phyloP scores from a whole-genome alignment of 176 grass and related monocot species.

The Eleusine indica region DNA sequence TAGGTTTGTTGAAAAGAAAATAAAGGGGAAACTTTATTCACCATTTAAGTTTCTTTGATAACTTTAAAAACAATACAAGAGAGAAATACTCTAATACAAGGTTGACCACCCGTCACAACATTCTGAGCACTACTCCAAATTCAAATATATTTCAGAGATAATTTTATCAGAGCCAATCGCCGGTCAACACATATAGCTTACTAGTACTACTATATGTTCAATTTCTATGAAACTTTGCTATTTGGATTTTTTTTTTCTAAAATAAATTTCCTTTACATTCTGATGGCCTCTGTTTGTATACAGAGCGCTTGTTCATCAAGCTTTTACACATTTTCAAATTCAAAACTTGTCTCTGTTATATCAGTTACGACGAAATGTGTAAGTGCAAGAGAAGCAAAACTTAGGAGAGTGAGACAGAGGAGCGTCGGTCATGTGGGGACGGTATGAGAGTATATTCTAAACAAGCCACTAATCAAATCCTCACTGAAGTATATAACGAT shows the following conservation, averaged over 20 bases:
- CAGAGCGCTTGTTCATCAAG: no score
- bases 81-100: no score
- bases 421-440: conserved; percentile 47
- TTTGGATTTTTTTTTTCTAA: no score
- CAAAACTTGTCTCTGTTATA: not conserved
- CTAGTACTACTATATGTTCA: no score
- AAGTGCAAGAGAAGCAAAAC: not conserved
- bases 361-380: not conserved
- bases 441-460: conserved; percentile 30
- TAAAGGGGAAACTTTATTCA: conserved; percentile 18
- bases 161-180: no score
- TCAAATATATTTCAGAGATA: not conserved
- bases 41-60: conserved; percentile 5
- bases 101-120: no score
- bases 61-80: not conserved
- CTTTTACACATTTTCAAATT: not conserved
- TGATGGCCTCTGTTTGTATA: not conserved
- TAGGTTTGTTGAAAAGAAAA: conserved; percentile 12
- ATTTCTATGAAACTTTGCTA: no score
- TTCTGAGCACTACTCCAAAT: not conserved
- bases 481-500: not conserved
- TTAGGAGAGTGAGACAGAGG: not conserved
- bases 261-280: no score
- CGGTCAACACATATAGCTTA: no score
- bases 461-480: not conserved